These are phyloP conservation scores for Plasmopara halstedii DNA, from an alignment of 352 stramenopile species.

Conservation along the genomic window DNA sequence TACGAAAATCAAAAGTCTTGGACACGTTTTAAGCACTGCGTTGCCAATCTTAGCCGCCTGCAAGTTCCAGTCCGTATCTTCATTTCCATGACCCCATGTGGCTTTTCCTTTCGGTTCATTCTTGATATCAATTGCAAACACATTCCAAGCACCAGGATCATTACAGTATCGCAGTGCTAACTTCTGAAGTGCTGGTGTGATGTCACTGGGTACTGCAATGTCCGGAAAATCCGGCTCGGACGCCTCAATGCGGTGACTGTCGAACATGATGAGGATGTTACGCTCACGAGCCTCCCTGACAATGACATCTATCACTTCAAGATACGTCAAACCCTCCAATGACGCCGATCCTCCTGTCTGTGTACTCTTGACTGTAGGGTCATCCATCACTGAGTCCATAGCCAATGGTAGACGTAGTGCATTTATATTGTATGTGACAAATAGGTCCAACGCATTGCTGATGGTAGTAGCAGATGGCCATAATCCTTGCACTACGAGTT, in stretches of 20 bases:
- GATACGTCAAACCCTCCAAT: slow-evolving; percentile 45
- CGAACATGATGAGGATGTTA: slow-evolving; percentile 68
- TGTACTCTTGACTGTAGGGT: slow-evolving; percentile 33
- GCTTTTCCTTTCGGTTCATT: slow-evolving; percentile 68
- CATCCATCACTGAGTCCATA: slow-evolving; percentile 52
- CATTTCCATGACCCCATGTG: slow-evolving; percentile 52
- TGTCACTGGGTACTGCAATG: slow-evolving; percentile 40
- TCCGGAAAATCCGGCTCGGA: slow-evolving; percentile 52
- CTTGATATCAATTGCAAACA: slow-evolving; percentile 71
- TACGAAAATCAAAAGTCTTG: slow-evolving; percentile 61
- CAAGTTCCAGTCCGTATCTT: slow-evolving; percentile 58
- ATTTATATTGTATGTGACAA: slow-evolving; percentile 44
- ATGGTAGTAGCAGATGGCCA: slow-evolving; percentile 63
- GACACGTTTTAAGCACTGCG: slow-evolving; percentile 50
- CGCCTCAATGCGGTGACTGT: slow-evolving; percentile 55
- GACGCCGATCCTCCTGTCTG: slow-evolving; percentile 35
- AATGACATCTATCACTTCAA: slow-evolving; percentile 52
- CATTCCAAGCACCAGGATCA: slow-evolving; percentile 58
- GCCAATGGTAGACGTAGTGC: slow-evolving; percentile 54
- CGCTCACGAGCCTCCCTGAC: slow-evolving; percentile 43
- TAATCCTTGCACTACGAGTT: slow-evolving; percentile 48
- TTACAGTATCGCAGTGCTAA: slow-evolving; percentile 56
- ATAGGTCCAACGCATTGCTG: slow-evolving; percentile 36
- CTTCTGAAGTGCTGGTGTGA: slow-evolving; percentile 44
- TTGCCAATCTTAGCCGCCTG: slow-evolving; percentile 60